A percentile compares a stretch with the other conserved stretches of the same genome.
These are phyloP conservation scores for Hericium erinaceus DNA, from an alignment of 768 basidiomycete species.

Conservation along the genomic window DNA sequence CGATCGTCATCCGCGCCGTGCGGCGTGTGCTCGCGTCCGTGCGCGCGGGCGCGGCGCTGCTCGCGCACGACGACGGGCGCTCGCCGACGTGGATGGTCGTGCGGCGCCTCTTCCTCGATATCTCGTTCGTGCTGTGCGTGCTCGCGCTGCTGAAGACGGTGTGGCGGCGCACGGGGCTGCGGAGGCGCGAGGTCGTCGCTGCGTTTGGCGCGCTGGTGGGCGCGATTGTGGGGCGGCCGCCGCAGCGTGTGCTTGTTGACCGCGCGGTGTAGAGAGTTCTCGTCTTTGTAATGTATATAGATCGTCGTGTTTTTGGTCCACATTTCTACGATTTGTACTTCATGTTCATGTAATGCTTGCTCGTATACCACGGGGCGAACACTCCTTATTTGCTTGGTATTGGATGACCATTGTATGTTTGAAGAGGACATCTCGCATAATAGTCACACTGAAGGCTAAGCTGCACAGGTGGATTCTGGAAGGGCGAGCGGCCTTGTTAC, in stretches of 20 bases:
- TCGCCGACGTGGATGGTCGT: constrained; percentile 62
- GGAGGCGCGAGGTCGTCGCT: constrained; percentile 56
- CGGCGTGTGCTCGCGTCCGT: constrained; percentile 40
- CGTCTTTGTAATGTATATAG: too few species aligned
- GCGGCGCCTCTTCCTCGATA: constrained; percentile 66
- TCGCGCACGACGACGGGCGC: constrained; percentile 47
- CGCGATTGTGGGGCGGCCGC: constrained; percentile 52
- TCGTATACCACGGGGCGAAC: neutral
- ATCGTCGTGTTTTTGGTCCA: too few species aligned
- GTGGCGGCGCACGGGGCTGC: constrained; percentile 63
- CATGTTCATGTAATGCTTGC: neutral
- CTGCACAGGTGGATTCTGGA: too few species aligned
- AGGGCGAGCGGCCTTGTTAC: too few species aligned
- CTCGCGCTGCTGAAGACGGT: constrained; percentile 45
- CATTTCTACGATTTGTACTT: too few species aligned
- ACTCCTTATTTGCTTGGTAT: too few species aligned
- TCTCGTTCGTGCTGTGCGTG: constrained; percentile 62
- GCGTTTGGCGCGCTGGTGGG: constrained; percentile 64
- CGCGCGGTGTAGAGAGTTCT: constrained; percentile 26
- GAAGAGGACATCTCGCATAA: too few species aligned
- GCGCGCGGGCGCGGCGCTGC: constrained; percentile 44
- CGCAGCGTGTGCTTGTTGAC: constrained; percentile 38
- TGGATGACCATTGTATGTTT: too few species aligned
- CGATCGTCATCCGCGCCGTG: constrained; percentile 57
- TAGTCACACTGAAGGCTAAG: too few species aligned